Evolutionary conservation across 108 stramenopile genomes (phyloP).

Genomic region (Skeletonema potamos): DNA sequence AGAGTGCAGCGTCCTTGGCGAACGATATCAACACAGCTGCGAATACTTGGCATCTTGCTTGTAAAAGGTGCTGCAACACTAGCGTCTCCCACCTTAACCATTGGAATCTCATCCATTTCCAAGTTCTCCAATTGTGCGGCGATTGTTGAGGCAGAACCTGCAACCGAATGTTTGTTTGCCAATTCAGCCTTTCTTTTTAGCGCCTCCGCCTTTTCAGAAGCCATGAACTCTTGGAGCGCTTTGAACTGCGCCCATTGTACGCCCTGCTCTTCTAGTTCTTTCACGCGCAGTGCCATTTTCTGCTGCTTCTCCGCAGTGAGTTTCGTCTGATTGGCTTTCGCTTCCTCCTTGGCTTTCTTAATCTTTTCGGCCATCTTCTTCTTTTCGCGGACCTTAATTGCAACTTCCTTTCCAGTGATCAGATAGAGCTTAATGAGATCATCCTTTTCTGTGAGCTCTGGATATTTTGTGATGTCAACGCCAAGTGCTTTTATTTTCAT

Average conservation of each 20-base stretch:
- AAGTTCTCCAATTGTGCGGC: slow-evolving; percentile 80
- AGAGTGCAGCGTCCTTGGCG: slow-evolving; percentile 93
- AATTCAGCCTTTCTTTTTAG: slow-evolving; percentile 59
- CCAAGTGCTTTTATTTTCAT: slow-evolving; percentile 67
- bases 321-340: slow-evolving; percentile 52
- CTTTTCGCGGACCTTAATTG: slow-evolving; percentile 58
- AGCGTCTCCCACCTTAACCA: slow-evolving; percentile 96
- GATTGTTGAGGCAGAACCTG: slow-evolving; percentile 66
- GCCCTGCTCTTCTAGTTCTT: slow-evolving; percentile 81
- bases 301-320: slow-evolving; percentile 67
- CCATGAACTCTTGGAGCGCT: slow-evolving; percentile 83
- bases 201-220: slow-evolving; percentile 64
- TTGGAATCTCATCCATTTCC: slow-evolving; percentile 80
- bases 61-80: slow-evolving; percentile 97
- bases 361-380: slow-evolving; percentile 54
- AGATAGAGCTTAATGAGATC: slow-evolving; percentile 81
- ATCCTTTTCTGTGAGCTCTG: slow-evolving; percentile 78
- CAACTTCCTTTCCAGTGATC: slow-evolving; percentile 75
- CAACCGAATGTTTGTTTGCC: slow-evolving; percentile 56
- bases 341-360: slow-evolving; percentile 61
- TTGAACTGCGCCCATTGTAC: slow-evolving; percentile 82
- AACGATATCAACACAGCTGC: slow-evolving; percentile 94
- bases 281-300: slow-evolving; percentile 56
- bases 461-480: slow-evolving; percentile 80
- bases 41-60: slow-evolving; percentile 94